Base-by-base conservation (phyloP, 2,329 filamentous ascomycete species). In the Cladophialophora psammophila region DNA sequence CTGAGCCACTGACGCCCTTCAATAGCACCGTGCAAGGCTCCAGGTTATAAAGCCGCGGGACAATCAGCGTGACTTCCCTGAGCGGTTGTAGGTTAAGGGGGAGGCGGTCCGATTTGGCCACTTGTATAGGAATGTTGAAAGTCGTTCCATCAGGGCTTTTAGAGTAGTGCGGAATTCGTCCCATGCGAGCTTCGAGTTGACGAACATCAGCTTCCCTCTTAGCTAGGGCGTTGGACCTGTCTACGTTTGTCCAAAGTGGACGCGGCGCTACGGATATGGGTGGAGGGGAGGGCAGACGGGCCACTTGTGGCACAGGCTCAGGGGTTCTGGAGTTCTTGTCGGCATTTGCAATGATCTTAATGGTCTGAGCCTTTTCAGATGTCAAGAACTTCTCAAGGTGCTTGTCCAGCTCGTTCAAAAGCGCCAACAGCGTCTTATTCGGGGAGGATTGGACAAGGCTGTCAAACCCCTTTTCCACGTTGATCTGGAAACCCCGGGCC, bases 151-250 rank as follows among this genome's bases (percentile, higher is more conserved):
- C 90, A 35, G 84, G 81, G 1, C 88, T 89, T 69, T 89, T 91
- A 35, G 87, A 85, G 75, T 91, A 95, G 40, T 87, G 78, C 1
- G 87, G 83, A 58, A 90, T 76, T 71, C 90, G 85, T 15, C 90
- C 87, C 83, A 95, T 88, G 36, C 92, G 87, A 34, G 91, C 86
- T 79, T 94, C 91, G 0, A 95, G 83, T 74, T 93, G 91, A 42
- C 88, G 86, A 31, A 87, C 86, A 75, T 94, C 90, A 56, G 85
- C 81, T 20, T 88, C 86, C 67, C 91, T 83, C 62, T 85, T 85
- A 48, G 85, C 84, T 74, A 87, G 86, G 36, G 91, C 91, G 66
- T 85, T 82, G 3, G 80, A 79, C 65, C 87, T 88, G 75, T 93
- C 84, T 55, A 89, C 85, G 40, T 78, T 78, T 15, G 67, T 69